phyloP scores from a whole-genome alignment of 2,329 filamentous ascomycete genomes.

The Mollisia scopiformis region DNA sequence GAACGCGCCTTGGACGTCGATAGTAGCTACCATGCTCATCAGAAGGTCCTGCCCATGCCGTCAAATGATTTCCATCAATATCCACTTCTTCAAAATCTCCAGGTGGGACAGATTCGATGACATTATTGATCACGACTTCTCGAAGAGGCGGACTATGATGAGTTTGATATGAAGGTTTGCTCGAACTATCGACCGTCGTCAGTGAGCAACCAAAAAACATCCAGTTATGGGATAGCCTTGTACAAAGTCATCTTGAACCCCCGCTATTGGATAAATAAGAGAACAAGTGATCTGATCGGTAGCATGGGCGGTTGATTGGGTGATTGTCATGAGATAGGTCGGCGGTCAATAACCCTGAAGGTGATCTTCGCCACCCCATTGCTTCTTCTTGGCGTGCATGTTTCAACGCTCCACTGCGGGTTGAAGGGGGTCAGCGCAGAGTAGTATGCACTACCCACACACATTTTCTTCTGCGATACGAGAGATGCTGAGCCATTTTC shows the following conservation, averaged over 20 bases:
- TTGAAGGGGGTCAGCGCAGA: not conserved
- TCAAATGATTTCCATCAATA: not conserved
- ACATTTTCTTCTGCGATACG: not conserved
- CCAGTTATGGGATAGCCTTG: not conserved
- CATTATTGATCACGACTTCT: not conserved
- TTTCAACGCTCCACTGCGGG: not conserved
- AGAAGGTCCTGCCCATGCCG: not conserved
- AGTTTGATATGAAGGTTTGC: not conserved
- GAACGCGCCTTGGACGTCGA: not conserved
- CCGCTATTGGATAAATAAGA: not conserved
- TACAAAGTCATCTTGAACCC: not conserved
- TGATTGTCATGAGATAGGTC: not conserved
- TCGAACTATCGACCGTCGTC: too few species aligned
- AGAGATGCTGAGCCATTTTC: not conserved
- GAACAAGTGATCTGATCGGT: not conserved
- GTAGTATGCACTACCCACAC: not conserved
- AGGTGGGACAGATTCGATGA: not conserved
- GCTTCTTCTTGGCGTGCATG: not conserved
- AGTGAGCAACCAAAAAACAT: not conserved
- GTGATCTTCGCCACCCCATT: not conserved
- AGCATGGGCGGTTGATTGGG: not conserved
- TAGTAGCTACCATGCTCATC: not conserved
- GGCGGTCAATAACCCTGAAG: not conserved
- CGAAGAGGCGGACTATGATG: not conserved
- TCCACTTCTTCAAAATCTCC: not conserved